Evolutionary conservation across 2,329 filamentous ascomycete genomes (phyloP).

Genomic region (Ophiostoma triangulosporum): DNA sequence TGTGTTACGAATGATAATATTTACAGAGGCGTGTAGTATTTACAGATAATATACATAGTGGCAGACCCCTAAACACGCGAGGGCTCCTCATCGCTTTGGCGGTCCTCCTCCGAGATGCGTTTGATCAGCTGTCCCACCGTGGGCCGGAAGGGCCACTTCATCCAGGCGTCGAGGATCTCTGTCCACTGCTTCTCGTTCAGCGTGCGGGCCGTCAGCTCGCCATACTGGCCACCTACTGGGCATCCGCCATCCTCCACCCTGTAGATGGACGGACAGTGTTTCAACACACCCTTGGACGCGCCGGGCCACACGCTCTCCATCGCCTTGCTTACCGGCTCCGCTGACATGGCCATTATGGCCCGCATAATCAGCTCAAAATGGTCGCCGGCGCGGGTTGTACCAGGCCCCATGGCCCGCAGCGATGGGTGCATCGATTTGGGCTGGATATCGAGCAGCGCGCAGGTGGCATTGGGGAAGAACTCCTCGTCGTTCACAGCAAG

Average conservation of each 20-base stretch:
- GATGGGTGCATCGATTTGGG: constrained; percentile 40
- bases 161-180: constrained; percentile 46
- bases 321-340: constrained; percentile 25
- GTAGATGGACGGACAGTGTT: constrained; percentile 32
- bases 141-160: constrained; percentile 52
- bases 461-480: constrained; percentile 48
- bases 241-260: constrained; percentile 36
- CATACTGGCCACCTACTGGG: constrained; percentile 22
- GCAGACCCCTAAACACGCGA: too few species aligned
- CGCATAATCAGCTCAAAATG: constrained; percentile 39
- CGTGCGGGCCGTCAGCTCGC: constrained; percentile 30
- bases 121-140: constrained; percentile 33
- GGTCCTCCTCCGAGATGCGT: constrained; percentile 21
- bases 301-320: constrained; percentile 46
- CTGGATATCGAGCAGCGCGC: constrained; percentile 52
- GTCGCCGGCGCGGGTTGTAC: constrained; percentile 30
- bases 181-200: constrained; percentile 41
- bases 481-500: constrained; percentile 45
- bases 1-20: too few species aligned
- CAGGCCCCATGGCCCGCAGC: constrained; percentile 31
- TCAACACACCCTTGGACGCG: constrained; percentile 39
- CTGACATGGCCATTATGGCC: constrained; percentile 24
- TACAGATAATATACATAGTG: too few species aligned
- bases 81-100: background rate
- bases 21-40: too few species aligned